Percentiles rank a stretch among this genome's conserved stretches.
These are phyloP conservation scores for Geranium rotundifolium DNA, from an alignment of 345 rosid genomes.

Conservation along the genomic window DNA sequence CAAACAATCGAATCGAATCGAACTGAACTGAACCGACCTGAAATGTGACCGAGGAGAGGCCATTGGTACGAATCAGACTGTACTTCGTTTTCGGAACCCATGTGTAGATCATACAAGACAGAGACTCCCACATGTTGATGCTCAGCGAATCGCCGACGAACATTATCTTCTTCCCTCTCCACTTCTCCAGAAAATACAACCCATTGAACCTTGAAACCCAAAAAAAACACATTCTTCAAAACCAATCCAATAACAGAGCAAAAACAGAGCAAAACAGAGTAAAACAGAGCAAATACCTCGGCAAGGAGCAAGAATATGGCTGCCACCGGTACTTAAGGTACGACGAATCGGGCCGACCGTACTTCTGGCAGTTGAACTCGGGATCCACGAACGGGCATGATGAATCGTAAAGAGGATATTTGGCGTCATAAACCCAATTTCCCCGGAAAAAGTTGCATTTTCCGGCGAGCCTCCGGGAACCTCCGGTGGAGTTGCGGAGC, in stretches of 20 bases:
- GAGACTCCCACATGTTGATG: slow-evolving; percentile 44
- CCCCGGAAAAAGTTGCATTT: slow-evolving; percentile 34
- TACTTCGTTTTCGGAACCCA: slow-evolving; percentile 11
- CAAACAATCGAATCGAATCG: neutral
- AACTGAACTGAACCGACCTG: neutral
- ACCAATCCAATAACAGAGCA: neutral
- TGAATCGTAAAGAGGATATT: slow-evolving; percentile 25
- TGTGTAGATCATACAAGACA: slow-evolving; percentile 24
- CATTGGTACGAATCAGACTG: slow-evolving; percentile 26
- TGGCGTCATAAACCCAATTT: slow-evolving; percentile 31
- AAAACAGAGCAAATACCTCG: slow-evolving; percentile 18
- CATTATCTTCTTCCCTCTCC: slow-evolving; percentile 31
- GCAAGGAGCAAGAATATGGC: slow-evolving; percentile 27
- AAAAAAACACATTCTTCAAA: too few relatives aligned
- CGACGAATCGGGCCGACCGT: slow-evolving; percentile 31
- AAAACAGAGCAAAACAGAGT: neutral
- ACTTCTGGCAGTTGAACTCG: slow-evolving; percentile 30
- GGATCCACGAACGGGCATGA: slow-evolving; percentile 36
- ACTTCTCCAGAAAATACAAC: slow-evolving; percentile 21
- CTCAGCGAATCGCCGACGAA: slow-evolving; percentile 39
- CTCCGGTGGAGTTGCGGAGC: neutral
- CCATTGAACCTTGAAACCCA: slow-evolving; percentile 26
- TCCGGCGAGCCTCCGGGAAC: neutral
- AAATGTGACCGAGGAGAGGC: slow-evolving; percentile 13
- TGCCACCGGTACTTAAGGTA: slow-evolving; percentile 33